Conservation (phyloP, 805 yeast species). For the Groenewaldozyma tartarivorans region DNA sequence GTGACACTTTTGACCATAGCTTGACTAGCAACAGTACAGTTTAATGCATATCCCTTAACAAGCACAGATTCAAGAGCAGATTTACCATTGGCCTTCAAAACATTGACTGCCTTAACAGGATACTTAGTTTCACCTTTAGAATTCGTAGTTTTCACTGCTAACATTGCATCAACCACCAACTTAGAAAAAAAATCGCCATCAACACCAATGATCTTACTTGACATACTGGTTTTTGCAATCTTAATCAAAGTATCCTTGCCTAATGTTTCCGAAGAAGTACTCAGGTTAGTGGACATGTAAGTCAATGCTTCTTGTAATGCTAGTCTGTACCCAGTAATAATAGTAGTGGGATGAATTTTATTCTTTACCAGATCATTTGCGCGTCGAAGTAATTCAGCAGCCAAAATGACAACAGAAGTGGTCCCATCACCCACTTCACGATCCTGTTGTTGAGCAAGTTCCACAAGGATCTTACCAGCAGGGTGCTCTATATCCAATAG, state of each 20-base stretch:
- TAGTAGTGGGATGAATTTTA: constrained; percentile 95
- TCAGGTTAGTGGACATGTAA: constrained; percentile 75
- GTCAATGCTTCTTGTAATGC: constrained; percentile 87
- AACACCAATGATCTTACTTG: constrained; percentile 89
- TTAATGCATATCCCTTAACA: constrained; percentile 89
- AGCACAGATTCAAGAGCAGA: constrained; percentile 78
- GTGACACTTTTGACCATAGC: constrained; percentile 75
- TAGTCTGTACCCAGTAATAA: constrained; percentile 90
- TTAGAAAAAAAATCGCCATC: constrained; percentile 84
- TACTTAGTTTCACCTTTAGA: constrained; percentile 80
- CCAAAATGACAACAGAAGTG: constrained; percentile 86
- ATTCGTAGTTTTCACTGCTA: constrained; percentile 87
- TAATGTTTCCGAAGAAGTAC: constrained; percentile 66
- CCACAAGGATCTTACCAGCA: constrained; percentile 94
- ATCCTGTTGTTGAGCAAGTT: constrained; percentile 97
- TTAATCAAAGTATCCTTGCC: constrained; percentile 78
- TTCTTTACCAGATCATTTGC: constrained; percentile 88
- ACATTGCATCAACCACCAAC: constrained; percentile 90
- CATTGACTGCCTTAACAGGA: constrained; percentile 95
- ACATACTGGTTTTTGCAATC: constrained; percentile 96
- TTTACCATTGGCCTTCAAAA: constrained; percentile 94
- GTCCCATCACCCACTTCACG: constrained; percentile 99
- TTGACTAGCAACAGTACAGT: constrained; percentile 95
- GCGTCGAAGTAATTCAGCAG: constrained; percentile 91
- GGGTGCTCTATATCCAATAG: constrained; percentile 96